Evolutionary conservation across 2,329 filamentous ascomycete species (phyloP).

Genomic region (Xylariaceae sp.): DNA sequence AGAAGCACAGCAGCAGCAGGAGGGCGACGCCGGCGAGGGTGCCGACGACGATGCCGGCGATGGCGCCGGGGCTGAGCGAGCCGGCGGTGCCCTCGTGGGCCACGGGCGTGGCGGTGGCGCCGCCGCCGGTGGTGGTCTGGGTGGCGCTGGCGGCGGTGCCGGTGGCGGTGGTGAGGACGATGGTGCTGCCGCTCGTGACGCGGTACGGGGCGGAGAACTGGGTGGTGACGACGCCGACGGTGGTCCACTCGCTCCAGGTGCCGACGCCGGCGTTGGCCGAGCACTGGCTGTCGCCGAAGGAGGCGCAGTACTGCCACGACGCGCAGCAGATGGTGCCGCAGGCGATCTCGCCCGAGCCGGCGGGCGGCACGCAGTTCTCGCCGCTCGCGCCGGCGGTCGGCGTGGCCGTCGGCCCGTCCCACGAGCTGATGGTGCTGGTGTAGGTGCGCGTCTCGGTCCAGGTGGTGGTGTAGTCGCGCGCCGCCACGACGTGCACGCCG

Average conservation of each 20-base stretch:
- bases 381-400: conserved; percentile 26
- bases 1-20: conserved; percentile 65
- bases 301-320: conserved; percentile 58
- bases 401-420: conserved; percentile 36
- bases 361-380: conserved; percentile 40
- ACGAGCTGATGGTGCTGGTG: conserved; percentile 51
- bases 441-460: conserved; percentile 54
- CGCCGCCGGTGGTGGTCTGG: conserved; percentile 43
- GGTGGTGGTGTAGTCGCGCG: conserved; percentile 42
- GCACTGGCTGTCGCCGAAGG: conserved; percentile 45
- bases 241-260: conserved; percentile 34
- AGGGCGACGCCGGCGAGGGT: conserved; percentile 59
- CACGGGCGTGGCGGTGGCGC: conserved; percentile 33
- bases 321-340: conserved; percentile 68
- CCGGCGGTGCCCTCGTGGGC: conserved; percentile 33
- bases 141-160: conserved; percentile 43
- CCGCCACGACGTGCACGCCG: conserved; percentile 20
- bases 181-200: conserved; percentile 45
- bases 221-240: conserved; percentile 43
- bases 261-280: conserved; percentile 42
- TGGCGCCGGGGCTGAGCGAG: conserved; percentile 60
- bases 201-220: conserved; percentile 43
- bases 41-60: conserved; percentile 75
- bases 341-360: conserved; percentile 45
- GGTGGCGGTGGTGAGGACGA: conserved; percentile 42